phyloP scores from a whole-genome alignment of 441 rosid species.

The Kokia cookei region DNA sequence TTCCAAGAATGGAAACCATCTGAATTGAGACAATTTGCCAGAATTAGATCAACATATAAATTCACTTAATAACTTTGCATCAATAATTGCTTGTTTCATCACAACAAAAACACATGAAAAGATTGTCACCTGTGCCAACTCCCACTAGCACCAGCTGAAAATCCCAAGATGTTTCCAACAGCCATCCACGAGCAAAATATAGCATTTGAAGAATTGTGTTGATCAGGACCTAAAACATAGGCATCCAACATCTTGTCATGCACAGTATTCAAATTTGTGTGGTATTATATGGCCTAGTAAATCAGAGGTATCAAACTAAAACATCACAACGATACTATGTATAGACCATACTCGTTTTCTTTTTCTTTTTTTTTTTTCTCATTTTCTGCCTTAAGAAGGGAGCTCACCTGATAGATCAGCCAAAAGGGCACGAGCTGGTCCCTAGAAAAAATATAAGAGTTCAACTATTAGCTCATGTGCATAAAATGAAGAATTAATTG shows the following conservation, averaged over 20 bases:
- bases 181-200: slow-evolving; percentile 97
- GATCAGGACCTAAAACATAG: slow-evolving; percentile 70
- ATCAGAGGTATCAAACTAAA: neutral
- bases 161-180: slow-evolving; percentile 90
- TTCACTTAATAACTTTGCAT: neutral
- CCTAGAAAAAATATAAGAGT: slow-evolving; percentile 35
- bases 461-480: slow-evolving; percentile 2
- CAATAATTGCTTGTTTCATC: neutral
- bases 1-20: slow-evolving; percentile 96
- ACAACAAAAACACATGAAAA: neutral
- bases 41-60: neutral
- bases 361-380: no score
- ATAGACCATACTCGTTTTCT: neutral
- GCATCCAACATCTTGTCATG: slow-evolving; percentile 10
- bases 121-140: slow-evolving; percentile 73
- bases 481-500: neutral
- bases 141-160: slow-evolving; percentile 96
- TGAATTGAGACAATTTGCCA: slow-evolving; percentile 27
- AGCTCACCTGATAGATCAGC: slow-evolving; percentile 79
- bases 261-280: slow-evolving; percentile 7
- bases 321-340: slow-evolving; percentile 5
- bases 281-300: neutral
- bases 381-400: neutral
- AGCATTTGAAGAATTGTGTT: slow-evolving; percentile 88
- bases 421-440: slow-evolving; percentile 96